Evolutionary conservation across 306 rosid genomes (phyloP), one percentile per base, ranked within the genome.

Genomic region (Cucumis hystrix): DNA sequence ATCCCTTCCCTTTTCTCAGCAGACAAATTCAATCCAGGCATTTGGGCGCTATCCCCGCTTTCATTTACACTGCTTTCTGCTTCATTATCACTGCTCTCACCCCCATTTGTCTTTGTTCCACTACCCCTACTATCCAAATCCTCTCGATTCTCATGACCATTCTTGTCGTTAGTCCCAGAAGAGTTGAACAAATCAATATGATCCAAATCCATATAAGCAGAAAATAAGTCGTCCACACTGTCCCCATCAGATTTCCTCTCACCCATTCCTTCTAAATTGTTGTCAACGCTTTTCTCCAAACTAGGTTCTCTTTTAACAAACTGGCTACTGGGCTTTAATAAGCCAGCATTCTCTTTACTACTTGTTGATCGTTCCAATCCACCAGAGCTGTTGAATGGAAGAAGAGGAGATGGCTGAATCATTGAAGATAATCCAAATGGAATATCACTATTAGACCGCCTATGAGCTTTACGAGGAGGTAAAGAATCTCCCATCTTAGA

Each of bases 91-190:
- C 98, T 94, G 39, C 96, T 91, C 73, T 94, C 97, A 78, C 89
- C 93, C 12, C 97, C 94, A 79, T 85, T 92, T 1, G 93, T 89
- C 83, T 91, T 94, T 0, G 90, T 87, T 68, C 96, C 98, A 65
- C 97, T 94, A 8, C 96, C 98, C 78, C 97, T 85, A 78, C 98
- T 93, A 82, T 93, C 98, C 92, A 94, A 85, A 86, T 94, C 98
- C 81, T 91, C 97, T 0, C 91, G 92, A 88, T 85, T 93, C 70
- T 89, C 96, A 5, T 54, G 77, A 1, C 82, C 88, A 21, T 86
- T 93, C 80, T 90, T 93, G 39, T 91, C 96, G 64, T 91, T 96
- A 7, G 88, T 89, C 68, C 90, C 98, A 0, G 89, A 85, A 35
- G 96, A 87, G 82, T 91, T 89, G 67, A 91, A 80, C 3, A 86